Evolutionary conservation across 495 filamentous ascomycete genomes (phyloP).

Genomic region (Chaetomium tenue): DNA sequence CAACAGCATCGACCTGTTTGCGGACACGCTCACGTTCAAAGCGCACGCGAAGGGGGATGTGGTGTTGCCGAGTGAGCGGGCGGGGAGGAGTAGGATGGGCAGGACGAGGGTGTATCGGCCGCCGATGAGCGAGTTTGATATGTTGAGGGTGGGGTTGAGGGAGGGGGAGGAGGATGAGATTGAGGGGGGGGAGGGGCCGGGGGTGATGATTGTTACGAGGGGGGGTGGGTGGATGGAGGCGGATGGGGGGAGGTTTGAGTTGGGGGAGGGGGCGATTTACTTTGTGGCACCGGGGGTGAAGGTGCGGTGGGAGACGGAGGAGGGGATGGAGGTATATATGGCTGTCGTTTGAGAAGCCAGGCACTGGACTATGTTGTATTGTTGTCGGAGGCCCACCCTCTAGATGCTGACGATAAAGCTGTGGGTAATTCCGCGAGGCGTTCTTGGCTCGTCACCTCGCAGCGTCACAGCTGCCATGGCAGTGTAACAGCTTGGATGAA

Average conservation of each 20-base stretch:
- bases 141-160: conserved; percentile 59
- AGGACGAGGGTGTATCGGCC: conserved; percentile 61
- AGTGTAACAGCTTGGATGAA: neutral
- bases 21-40: conserved; percentile 57
- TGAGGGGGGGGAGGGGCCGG: conserved; percentile 58
- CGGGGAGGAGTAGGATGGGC: conserved; percentile 53
- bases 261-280: conserved; percentile 65
- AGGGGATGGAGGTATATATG: conserved; percentile 56
- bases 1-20: conserved; percentile 62
- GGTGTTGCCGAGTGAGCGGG: conserved; percentile 48
- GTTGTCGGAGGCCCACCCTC: too few relatives aligned
- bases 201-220: conserved; percentile 62
- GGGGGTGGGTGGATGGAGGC: conserved; percentile 60
- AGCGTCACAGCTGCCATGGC: neutral
- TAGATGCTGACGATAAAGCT: too few relatives aligned
- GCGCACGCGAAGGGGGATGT: conserved; percentile 58
- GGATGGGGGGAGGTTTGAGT: conserved; percentile 50
- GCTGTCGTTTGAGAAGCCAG: conserved; percentile 40
- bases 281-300: conserved; percentile 64
- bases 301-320: conserved; percentile 48
- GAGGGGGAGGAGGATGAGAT: conserved; percentile 59
- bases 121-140: conserved; percentile 70
- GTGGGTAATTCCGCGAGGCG: too few relatives aligned
- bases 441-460: too few relatives aligned
- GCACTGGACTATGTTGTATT: too few relatives aligned